Percentiles rank a stretch among this genome's conserved stretches.
These are phyloP conservation scores for Haematococcus sp. DNA, from an alignment of 139 green algal genomes.

Conservation along the genomic window DNA sequence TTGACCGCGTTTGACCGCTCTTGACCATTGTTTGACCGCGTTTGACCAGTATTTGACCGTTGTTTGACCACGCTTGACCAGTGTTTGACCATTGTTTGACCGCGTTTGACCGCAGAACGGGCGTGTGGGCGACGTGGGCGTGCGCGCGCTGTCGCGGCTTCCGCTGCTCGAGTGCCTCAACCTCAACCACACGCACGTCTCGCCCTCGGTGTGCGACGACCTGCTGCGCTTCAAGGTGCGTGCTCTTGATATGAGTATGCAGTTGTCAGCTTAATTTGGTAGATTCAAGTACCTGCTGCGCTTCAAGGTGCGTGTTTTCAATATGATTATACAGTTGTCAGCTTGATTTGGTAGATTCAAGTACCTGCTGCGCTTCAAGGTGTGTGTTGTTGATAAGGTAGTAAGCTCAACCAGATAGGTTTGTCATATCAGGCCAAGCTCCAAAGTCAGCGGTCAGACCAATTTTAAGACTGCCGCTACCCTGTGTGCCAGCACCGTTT, in stretches of 20 bases:
- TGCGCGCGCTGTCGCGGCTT: not conserved
- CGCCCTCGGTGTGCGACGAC: not conserved
- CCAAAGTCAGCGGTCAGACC: too few relatives aligned
- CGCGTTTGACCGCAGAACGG: not conserved
- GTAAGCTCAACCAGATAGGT: too few relatives aligned
- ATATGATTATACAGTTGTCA: not conserved
- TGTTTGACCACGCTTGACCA: not conserved
- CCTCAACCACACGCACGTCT: slow-evolving; percentile 1
- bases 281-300: too few relatives aligned
- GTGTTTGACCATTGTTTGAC: too few relatives aligned
- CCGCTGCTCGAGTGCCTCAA: not conserved
- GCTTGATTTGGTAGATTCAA: not conserved
- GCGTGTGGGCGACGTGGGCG: not conserved
- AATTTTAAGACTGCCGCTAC: too few relatives aligned
- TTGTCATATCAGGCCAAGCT: too few relatives aligned
- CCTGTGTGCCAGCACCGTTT: too few relatives aligned
- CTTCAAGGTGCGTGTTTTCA: not conserved
- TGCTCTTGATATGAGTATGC: too few relatives aligned
- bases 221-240: not conserved
- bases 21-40: too few relatives aligned
- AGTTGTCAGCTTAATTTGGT: too few relatives aligned
- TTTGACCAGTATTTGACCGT: not conserved
- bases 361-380: not conserved
- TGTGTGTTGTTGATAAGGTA: not conserved
- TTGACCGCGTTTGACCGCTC: not conserved